phyloP scores from a whole-genome alignment of 2,329 filamentous ascomycete genomes.

The Lasiodiplodia sp. region DNA sequence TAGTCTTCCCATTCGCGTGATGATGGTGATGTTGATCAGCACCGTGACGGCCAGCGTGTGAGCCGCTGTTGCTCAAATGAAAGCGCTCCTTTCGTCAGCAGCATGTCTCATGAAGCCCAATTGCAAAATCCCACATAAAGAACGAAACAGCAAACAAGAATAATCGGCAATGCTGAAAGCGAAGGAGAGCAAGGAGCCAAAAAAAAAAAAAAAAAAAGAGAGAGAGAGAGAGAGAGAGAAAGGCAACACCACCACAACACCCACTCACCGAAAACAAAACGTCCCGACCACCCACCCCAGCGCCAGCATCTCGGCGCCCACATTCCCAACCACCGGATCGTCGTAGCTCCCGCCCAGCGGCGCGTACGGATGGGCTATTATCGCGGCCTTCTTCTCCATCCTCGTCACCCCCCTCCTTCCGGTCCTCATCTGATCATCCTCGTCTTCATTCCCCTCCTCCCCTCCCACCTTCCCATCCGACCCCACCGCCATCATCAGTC shows the following conservation, averaged over 20 bases:
- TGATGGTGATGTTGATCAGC: neutral
- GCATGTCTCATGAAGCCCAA: neutral
- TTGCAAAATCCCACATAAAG: neutral
- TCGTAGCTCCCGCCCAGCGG: slow-evolving; percentile 86
- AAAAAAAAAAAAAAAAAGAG: neutral
- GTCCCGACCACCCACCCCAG: slow-evolving; percentile 79
- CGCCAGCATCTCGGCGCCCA: slow-evolving; percentile 69
- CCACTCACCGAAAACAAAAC: slow-evolving; percentile 84
- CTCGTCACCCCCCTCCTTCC: neutral
- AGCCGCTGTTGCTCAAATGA: slow-evolving; percentile 66
- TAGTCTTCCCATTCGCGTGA: slow-evolving; percentile 72
- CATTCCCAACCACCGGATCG: slow-evolving; percentile 76
- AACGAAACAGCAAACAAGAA: slow-evolving; percentile 16
- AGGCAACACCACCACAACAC: neutral
- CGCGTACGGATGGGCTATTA: slow-evolving; percentile 91
- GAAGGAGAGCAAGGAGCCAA: neutral
- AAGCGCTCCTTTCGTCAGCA: slow-evolving; percentile 9
- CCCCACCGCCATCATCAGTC: neutral
- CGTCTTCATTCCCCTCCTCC: neutral
- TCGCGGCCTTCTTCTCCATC: slow-evolving; percentile 48
- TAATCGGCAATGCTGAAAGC: neutral
- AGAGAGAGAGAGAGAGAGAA: too few species aligned
- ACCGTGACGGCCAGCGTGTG: slow-evolving; percentile 55
- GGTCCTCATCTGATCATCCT: too few species aligned
- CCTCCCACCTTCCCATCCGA: neutral